Evolutionary conservation across 352 stramenopile genomes (phyloP).

Genomic region (Thraustochytrium sp.): DNA sequence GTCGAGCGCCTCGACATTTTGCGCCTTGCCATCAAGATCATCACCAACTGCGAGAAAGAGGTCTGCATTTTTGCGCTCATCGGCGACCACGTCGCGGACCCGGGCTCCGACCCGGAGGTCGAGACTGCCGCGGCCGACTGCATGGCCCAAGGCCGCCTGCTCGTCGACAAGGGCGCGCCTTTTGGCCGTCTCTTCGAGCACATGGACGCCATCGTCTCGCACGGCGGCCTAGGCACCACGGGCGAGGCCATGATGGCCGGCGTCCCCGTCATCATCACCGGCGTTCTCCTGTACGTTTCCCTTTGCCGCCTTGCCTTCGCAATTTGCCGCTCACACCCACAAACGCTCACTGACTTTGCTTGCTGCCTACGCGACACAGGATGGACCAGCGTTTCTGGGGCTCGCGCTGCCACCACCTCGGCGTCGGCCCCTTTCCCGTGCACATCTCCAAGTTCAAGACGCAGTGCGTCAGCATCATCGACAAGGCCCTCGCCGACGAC

Average conservation of each 20-base stretch:
- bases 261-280: slow-evolving; percentile 38
- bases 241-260: slow-evolving; percentile 34
- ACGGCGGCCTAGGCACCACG: slow-evolving; percentile 42
- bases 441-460: slow-evolving; percentile 37
- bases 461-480: slow-evolving; percentile 11
- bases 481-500: slow-evolving; percentile 23
- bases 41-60: slow-evolving; percentile 3
- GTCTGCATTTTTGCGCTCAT: slow-evolving; percentile 39
- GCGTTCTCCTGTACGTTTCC: slow-evolving; percentile 16
- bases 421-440: slow-evolving; percentile 20
- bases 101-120: neutral
- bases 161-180: slow-evolving; percentile 36
- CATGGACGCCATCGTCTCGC: slow-evolving; percentile 21
- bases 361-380: too few relatives aligned
- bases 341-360: neutral
- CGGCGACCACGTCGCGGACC: slow-evolving; percentile 14
- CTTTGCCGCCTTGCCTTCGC: too few relatives aligned
- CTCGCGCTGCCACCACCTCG: slow-evolving; percentile 16
- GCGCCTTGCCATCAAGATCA: slow-evolving; percentile 22
- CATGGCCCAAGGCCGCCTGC: neutral
- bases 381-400: slow-evolving; percentile 45
- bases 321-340: too few relatives aligned
- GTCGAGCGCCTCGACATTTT: slow-evolving; percentile 20
- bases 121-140: neutral
- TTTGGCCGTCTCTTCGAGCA: slow-evolving; percentile 34